Base-by-base conservation (phyloP, 805 yeast genomes). In the Ogataea kodamae region DNA sequence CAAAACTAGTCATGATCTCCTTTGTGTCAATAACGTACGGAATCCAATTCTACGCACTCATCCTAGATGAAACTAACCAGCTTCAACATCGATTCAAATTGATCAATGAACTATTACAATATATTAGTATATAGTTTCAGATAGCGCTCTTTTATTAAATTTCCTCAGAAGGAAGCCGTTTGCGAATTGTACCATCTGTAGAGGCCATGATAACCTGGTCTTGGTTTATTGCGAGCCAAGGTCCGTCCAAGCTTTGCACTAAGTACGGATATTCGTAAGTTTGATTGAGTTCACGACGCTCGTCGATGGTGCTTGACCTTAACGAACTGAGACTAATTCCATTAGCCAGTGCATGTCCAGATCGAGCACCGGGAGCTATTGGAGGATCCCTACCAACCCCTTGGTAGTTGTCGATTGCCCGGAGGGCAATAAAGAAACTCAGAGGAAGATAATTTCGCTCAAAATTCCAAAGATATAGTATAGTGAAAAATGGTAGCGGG, bases 391-490 rank as follows among this genome's bases (percentile, higher is more conserved):
- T 5, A 6, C 22, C 38, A 1, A 11, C 21, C 13, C 16, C 11
- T 10, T 45, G 37, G 7, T 39, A 43, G 11, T 36, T 39, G 12
- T 37, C 46, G 19, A 87, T 78, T 0, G 97, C 84, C 40, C 95
- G 72, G 38, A 90, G 65, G 0, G 97, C 96, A 49, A 90, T 89
- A 57, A 84, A 90, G 39, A 76, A 73, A 2, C 88, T 77, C 35
- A 92, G 64, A 0, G 97, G 97, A 27, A 79, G 66, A 49, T 85
- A 84, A 49, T 81, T 78, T 42, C 74, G 76, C 53, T 92, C 85
- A 55, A 88, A 90, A 52, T 81, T 81, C 78, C 86, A 86, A 53
- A 81, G 64, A 37, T 78, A 73, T 17, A 73, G 70, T 17, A 80
- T 46, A 0, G 94, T 80, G 4, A 77, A 57, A 5, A 85, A 48